These are phyloP conservation scores for Thraustotheca clavata DNA, from an alignment of 352 stramenopile species.

Conservation along the genomic window DNA sequence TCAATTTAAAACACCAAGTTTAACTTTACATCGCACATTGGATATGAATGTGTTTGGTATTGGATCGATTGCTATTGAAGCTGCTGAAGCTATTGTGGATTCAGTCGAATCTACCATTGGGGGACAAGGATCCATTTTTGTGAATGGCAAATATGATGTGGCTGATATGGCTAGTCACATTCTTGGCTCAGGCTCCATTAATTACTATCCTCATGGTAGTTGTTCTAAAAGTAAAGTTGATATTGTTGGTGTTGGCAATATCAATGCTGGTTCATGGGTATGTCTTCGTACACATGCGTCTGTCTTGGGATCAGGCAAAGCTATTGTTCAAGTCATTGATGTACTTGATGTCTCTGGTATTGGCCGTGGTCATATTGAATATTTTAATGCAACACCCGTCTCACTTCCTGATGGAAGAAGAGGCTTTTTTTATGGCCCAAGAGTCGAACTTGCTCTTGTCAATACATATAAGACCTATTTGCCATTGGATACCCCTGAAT, in stretches of 20 bases:
- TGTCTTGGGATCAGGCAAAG: background rate
- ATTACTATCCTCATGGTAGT: slow-evolving; percentile 6
- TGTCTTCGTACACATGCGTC: background rate
- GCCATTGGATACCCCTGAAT: background rate
- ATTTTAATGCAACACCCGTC: slow-evolving; percentile 11
- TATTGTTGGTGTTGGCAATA: background rate
- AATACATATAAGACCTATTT: background rate
- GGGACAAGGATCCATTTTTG: slow-evolving; percentile 6
- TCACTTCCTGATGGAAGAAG: background rate
- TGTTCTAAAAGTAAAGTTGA: slow-evolving; percentile 8
- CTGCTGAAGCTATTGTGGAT: background rate
- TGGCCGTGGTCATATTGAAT: slow-evolving; percentile 12
- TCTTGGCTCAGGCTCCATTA: slow-evolving; percentile 2
- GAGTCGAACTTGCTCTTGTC: background rate
- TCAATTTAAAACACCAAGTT: background rate
- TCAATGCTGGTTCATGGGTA: background rate
- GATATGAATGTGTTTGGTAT: slow-evolving; percentile 6
- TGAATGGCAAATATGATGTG: slow-evolving; percentile 8
- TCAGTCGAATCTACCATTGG: background rate
- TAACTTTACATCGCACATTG: background rate
- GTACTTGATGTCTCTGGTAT: background rate
- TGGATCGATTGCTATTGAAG: background rate
- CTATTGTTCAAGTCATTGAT: slow-evolving; percentile 13
- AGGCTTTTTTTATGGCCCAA: background rate
- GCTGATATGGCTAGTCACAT: background rate